Conservation (phyloP, 331 rosid genomes). For the Telfairia occidentalis region DNA sequence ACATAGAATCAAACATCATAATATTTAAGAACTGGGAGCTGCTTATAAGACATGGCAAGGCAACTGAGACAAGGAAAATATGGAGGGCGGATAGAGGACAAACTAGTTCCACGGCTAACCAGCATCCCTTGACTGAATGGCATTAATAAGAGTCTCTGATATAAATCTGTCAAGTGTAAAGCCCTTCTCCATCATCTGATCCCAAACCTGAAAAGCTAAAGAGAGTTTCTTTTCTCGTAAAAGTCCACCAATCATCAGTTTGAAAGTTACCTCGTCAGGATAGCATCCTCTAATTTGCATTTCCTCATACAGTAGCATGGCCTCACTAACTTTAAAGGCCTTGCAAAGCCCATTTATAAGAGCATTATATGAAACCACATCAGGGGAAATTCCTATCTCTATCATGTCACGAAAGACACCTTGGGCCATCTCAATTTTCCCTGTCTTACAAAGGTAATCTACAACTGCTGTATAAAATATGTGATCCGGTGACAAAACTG, state of each 20-base stretch:
- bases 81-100: slow-evolving; percentile 15
- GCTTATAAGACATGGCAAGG: background rate
- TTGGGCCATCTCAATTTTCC: slow-evolving; percentile 47
- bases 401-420: slow-evolving; percentile 57
- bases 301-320: slow-evolving; percentile 59
- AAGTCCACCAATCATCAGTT: slow-evolving; percentile 76
- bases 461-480: slow-evolving; percentile 51
- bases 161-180: slow-evolving; percentile 52
- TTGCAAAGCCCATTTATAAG: slow-evolving; percentile 75
- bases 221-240: slow-evolving; percentile 42
- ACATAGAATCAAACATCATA: background rate
- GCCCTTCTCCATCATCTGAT: slow-evolving; percentile 95
- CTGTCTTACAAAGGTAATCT: slow-evolving; percentile 57
- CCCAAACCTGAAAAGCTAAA: slow-evolving; percentile 74
- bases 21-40: background rate
- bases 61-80: slow-evolving; percentile 8
- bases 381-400: slow-evolving; percentile 55
- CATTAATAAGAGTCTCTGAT: slow-evolving; percentile 52
- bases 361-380: slow-evolving; percentile 74
- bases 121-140: slow-evolving; percentile 39
- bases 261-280: slow-evolving; percentile 80
- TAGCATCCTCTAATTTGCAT: slow-evolving; percentile 47
- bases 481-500: slow-evolving; percentile 51
- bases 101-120: slow-evolving; percentile 25
- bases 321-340: slow-evolving; percentile 49